A percentile compares a stretch with the other conserved stretches of the same genome.
Evolutionary conservation across 192 early-diverging fungal species (phyloP).

Genomic region (Pilaira anomala): DNA sequence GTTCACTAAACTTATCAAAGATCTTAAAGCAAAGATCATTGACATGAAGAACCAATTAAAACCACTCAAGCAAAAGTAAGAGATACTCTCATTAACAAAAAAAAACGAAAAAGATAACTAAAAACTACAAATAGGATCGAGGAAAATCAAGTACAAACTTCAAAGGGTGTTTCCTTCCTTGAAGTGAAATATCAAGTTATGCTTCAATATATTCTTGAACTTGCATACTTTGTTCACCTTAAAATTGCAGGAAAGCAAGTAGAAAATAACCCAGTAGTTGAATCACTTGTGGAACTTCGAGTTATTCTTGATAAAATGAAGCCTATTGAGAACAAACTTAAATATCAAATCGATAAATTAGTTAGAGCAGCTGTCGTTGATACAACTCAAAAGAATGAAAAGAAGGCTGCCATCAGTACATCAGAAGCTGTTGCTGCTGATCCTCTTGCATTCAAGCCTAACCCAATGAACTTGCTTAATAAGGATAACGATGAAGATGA

Average conservation of each 20-base stretch:
- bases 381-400: constrained; percentile 34
- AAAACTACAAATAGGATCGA: constrained; percentile 39
- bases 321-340: constrained; percentile 90
- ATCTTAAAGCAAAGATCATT: constrained; percentile 41
- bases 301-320: constrained; percentile 90
- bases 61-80: constrained; percentile 44
- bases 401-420: neutral
- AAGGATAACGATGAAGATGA: constrained; percentile 40
- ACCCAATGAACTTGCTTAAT: constrained; percentile 62
- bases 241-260: constrained; percentile 75
- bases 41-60: constrained; percentile 44
- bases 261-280: constrained; percentile 58
- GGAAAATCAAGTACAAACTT: constrained; percentile 58
- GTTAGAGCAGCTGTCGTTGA: constrained; percentile 62
- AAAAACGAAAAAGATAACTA: neutral
- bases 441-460: constrained; percentile 91
- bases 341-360: constrained; percentile 97
- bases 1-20: constrained; percentile 39
- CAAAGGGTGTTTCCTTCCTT: constrained; percentile 82
- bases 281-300: constrained; percentile 72
- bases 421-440: constrained; percentile 38
- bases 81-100: neutral
- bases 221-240: constrained; percentile 70
- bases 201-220: constrained; percentile 80
- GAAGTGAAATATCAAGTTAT: constrained; percentile 88